Evolutionary conservation across 306 rosid species (phyloP), one percentile per base, ranked within the genome.

Genomic region (Leucaena leucocephala): DNA sequence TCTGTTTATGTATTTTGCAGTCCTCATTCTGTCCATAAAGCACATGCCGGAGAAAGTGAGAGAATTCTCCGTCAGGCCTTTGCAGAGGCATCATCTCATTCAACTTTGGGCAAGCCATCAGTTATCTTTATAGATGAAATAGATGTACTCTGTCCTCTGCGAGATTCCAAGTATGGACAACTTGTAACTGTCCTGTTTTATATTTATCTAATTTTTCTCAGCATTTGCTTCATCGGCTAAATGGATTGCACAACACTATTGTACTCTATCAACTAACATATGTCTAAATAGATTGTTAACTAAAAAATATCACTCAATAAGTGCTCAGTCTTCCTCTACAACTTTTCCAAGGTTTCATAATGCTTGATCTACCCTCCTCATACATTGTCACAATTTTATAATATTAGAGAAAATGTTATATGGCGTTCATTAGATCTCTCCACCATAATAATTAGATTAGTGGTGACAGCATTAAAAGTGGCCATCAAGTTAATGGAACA

Each of bases 11-110:
- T 65, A n/a, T 79, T 82, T 64, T 78, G 73, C 87, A 95, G 99
- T 82, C 96, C 99, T 5, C 90, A 91, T 81, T 81, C 93, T 65
- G 92, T 93, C 76, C 91, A 80, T 83, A 87, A 75, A 76, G 87
- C 94, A 42, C 91, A 93, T 68, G 90, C 86, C 1, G 97, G 97
- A 74, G 99, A 95, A 79, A 88, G 98, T 85, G 99, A 95, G 85
- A 84, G 76, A 78, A 74, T 80, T 79, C 86, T 95, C 58, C 89
- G 96, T 2, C 94, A 95, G 65, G 97, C 99, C 40, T 95, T 95
- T 75, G 78, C 89, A 2, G 85, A 85, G 90, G 98, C 99, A 71
- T 78, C 89, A 11, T 83, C 93, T 39, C 93, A 82, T 75, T 76
- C 86, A 63, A 81, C 80, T 71, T 78, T 62, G 67, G 93, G 93